Conservation (phyloP, 768 basidiomycete species). For the Clavaria fumosa region DNA sequence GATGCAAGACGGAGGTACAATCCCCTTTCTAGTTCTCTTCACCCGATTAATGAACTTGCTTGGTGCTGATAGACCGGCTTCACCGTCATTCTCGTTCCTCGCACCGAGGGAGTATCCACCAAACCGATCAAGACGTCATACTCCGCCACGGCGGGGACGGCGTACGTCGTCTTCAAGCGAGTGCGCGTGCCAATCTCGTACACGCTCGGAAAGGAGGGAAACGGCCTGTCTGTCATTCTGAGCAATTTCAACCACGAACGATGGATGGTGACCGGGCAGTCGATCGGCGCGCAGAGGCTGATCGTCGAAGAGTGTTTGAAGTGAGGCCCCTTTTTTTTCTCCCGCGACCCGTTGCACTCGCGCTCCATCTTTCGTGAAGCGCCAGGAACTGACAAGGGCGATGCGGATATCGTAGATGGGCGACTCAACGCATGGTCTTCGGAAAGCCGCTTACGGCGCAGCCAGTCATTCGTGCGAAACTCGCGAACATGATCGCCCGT, state of each 20-base stretch:
- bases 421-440: conserved; percentile 78
- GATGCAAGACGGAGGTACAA: conserved; percentile 52
- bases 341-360: too few species aligned
- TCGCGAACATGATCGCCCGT: conserved; percentile 81
- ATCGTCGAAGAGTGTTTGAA: conserved; percentile 86
- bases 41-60: neutral
- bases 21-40: neutral
- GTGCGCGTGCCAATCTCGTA: conserved; percentile 73
- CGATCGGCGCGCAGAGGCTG: conserved; percentile 59
- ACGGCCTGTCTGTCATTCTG: conserved; percentile 70
- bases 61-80: conserved; percentile 39
- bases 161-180: conserved; percentile 64
- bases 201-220: conserved; percentile 75
- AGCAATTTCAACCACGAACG: conserved; percentile 85
- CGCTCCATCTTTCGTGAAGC: too few species aligned
- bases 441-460: conserved; percentile 74
- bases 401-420: conserved; percentile 41
- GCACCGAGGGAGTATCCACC: conserved; percentile 61
- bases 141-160: conserved; percentile 82
- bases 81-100: conserved; percentile 60
- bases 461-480: conserved; percentile 77
- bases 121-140: conserved; percentile 89
- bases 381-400: conserved; percentile 3
- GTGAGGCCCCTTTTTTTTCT: conserved; percentile 18
- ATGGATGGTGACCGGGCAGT: conserved; percentile 70